Evolutionary conservation across 2,329 filamentous ascomycete genomes (phyloP), one percentile per base, ranked within the genome.

Genomic region (Phialemoniopsis sp.): DNA sequence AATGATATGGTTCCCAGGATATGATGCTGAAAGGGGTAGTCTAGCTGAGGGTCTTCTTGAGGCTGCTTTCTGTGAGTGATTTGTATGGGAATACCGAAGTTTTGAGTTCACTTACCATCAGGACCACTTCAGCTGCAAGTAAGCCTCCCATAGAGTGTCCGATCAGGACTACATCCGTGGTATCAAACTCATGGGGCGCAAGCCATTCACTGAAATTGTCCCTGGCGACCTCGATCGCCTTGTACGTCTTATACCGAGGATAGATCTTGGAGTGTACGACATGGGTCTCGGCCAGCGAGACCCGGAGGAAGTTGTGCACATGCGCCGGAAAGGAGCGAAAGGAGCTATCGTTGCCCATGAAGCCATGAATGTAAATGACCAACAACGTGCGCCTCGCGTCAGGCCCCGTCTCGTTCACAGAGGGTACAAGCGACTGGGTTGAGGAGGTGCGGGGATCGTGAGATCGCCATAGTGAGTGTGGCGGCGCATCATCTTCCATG

Each of bases 91-190:
- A 15, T 30, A 31, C 13, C 26, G 33, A 16, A 10, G 6, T 26
- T 26, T 26, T 26, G 21, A 6, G n/a, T n/a, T n/a, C 48, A 61
- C 63, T 53, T 52, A 72, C 74, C 58, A 85, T 73, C 33, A 95
- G 66, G 3, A 80, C 80, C 18, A 94, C 77, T 51, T 96, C 90
- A 2, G 87, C 87, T 18, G 85, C 79, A 18, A 96, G 62, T 17
- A 96, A 70, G 2, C 90, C 90, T 13, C 90, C 90, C 80, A 96
- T 91, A 32, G 87, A 94, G 59, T 95, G 90, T 1, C 90, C 89
- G 3, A 95, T 68, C 4, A 96, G 70, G 15, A 96, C 72, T 3
- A 94, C 73, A 65, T 96, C 90, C 2, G 88, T 89, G 15, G 70
- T 76, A 4, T 73, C 65, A 19, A 78, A 78, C 58, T 91, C 85